These are phyloP conservation scores for Ananas comosus DNA, from an alignment of 176 grass and related monocot species.

Conservation along the genomic window DNA sequence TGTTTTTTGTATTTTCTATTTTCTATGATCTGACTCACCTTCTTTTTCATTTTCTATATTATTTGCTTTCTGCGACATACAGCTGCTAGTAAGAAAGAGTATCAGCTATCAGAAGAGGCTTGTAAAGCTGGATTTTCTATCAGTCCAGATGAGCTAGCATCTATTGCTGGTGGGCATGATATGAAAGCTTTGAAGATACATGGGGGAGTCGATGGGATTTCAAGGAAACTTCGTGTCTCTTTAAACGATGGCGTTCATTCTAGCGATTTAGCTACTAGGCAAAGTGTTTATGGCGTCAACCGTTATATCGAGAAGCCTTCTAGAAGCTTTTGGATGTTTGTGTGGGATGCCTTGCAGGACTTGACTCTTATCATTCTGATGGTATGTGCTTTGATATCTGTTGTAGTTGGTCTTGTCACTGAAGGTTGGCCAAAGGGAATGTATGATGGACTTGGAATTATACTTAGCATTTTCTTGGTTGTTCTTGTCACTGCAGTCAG, in stretches of 20 bases:
- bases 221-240: conserved; percentile 39
- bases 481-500: conserved; percentile 90
- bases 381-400: conserved; percentile 78
- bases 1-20: background rate
- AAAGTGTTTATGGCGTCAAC: conserved; percentile 63
- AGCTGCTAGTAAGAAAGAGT: conserved; percentile 52
- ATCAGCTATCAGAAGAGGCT: conserved; percentile 54
- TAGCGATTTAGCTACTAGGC: conserved; percentile 47
- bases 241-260: conserved; percentile 39
- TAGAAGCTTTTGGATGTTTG: conserved; percentile 89
- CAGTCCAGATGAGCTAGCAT: conserved; percentile 76
- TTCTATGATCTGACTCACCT: background rate
- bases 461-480: conserved; percentile 85
- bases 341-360: conserved; percentile 91
- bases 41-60: conserved; percentile 11
- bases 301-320: conserved; percentile 67
- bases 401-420: conserved; percentile 65
- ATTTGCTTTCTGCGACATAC: background rate
- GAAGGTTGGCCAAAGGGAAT: conserved; percentile 94
- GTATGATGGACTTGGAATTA: conserved; percentile 91
- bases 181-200: conserved; percentile 54
- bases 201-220: conserved; percentile 53
- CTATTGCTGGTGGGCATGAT: conserved; percentile 65
- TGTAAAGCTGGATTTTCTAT: conserved; percentile 63
- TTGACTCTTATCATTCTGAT: conserved; percentile 86